Percentiles rank a stretch among this genome's conserved stretches.
These are phyloP conservation scores for Parietichytrium sp. DNA, from an alignment of 108 stramenopile species.

Conservation along the genomic window DNA sequence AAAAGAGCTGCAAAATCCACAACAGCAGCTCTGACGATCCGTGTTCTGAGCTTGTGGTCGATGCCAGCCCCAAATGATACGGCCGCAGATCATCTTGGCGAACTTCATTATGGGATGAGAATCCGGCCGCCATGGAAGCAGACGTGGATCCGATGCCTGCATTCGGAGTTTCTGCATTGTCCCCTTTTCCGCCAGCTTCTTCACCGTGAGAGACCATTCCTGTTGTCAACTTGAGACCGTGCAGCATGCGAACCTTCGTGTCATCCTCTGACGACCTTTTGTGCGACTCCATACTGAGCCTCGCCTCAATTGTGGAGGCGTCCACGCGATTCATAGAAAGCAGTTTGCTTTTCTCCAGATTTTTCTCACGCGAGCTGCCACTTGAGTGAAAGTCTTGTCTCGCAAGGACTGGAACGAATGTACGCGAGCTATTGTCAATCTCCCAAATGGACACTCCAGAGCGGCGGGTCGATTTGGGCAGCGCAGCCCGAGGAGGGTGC, in stretches of 20 bases:
- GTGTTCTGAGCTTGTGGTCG: conserved; percentile 28
- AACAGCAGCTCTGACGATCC: conserved; percentile 26
- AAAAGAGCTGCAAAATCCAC: conserved; percentile 29
- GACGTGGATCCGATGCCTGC: too few species aligned
- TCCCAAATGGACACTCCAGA: conserved; percentile 34
- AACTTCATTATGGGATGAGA: too few species aligned
- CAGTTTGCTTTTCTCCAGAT: conserved; percentile 1
- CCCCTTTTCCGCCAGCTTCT: too few species aligned
- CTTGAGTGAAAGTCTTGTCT: background rate
- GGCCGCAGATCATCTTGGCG: conserved; percentile 17
- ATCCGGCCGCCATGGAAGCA: too few species aligned
- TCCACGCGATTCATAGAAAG: conserved; percentile 15
- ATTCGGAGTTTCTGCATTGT: too few species aligned
- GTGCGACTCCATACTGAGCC: conserved; percentile 15
- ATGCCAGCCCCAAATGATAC: conserved; percentile 23
- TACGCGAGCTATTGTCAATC: conserved; percentile 31
- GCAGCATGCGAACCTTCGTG: background rate
- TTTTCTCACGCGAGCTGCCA: background rate
- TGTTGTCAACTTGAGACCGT: conserved; percentile 2
- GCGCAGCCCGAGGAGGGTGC: too few species aligned
- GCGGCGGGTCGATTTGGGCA: background rate
- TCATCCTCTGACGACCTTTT: conserved; percentile 11
- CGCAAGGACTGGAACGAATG: conserved; percentile 23
- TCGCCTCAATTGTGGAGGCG: background rate
- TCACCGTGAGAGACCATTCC: too few species aligned